These are phyloP conservation scores for Dactylonectria estremocensis DNA, from an alignment of 2,329 filamentous ascomycete species.

Conservation along the genomic window DNA sequence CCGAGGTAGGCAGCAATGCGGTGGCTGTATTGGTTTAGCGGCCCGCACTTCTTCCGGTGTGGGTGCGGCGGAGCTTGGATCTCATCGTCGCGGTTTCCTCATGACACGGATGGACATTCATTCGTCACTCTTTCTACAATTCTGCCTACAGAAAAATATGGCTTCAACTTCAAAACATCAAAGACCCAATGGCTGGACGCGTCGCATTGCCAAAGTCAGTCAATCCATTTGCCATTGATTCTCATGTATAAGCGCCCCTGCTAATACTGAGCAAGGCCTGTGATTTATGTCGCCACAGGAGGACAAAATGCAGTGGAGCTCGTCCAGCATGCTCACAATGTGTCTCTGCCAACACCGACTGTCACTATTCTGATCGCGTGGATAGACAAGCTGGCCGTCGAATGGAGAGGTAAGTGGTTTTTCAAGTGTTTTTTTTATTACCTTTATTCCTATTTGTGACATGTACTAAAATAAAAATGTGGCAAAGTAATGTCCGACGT, in stretches of 20 bases:
- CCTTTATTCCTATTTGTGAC: too few relatives aligned
- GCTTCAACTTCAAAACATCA: constrained; percentile 5
- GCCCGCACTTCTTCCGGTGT: constrained; percentile 2
- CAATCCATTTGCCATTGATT: neutral
- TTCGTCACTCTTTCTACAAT: neutral
- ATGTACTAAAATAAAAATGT: neutral
- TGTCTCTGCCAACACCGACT: neutral
- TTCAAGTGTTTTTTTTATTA: rapidly evolving
- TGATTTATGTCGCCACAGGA: constrained; percentile 20
- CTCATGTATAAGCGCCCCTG: neutral
- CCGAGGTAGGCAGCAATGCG: neutral
- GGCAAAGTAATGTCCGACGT: neutral
- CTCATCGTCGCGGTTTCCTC: neutral
- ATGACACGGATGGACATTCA: neutral
- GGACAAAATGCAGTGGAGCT: constrained; percentile 18
- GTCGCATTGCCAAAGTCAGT: constrained; percentile 19
- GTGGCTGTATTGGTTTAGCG: neutral
- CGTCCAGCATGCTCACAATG: constrained; percentile 16
- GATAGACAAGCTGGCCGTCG: neutral
- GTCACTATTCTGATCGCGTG: constrained; percentile 19
- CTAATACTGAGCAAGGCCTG: constrained; percentile 14
- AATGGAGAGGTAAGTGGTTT: neutral
- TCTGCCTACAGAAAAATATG: neutral
- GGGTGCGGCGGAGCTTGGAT: neutral
- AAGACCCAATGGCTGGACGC: constrained; percentile 19